Conservation (phyloP, 257 asterid genomes). For the Nicotiana benthamiana region DNA sequence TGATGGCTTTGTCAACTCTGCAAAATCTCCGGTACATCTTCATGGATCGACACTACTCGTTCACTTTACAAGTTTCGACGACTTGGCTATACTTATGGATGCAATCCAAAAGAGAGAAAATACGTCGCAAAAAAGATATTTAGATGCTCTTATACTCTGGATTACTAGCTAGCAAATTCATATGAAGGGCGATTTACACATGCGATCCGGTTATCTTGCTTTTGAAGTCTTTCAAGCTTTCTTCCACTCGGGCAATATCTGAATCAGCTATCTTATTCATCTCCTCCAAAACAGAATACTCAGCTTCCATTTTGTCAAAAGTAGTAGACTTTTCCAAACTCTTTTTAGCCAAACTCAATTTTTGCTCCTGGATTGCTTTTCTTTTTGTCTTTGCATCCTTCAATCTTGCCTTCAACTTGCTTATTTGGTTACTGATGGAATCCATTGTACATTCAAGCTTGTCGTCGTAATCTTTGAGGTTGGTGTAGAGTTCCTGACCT, state of each 20-base stretch:
- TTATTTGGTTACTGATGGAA: not conserved
- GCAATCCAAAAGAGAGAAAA: not conserved
- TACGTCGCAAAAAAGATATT: not conserved
- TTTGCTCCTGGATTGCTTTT: conserved; percentile 5
- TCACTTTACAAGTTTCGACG: not conserved
- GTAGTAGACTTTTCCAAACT: not conserved
- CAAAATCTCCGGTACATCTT: too few relatives aligned
- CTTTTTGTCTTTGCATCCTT: conserved; percentile 5
- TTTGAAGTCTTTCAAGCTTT: not conserved
- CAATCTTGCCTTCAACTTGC: not conserved
- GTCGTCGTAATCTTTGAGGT: not conserved
- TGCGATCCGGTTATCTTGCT: not conserved
- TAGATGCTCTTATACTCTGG: not conserved
- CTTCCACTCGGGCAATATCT: not conserved
- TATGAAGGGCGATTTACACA: not conserved
- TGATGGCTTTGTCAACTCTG: too few relatives aligned
- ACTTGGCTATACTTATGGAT: not conserved
- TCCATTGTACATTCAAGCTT: not conserved
- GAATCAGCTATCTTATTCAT: not conserved
- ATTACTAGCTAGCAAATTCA: not conserved
- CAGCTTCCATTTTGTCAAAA: conserved; percentile 6
- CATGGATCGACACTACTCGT: not conserved
- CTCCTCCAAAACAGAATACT: not conserved
- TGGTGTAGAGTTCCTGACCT: not conserved
- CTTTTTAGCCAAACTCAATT: not conserved